Evolutionary conservation across 768 basidiomycete species (phyloP).

Genomic region (Podaxis rugospora): DNA sequence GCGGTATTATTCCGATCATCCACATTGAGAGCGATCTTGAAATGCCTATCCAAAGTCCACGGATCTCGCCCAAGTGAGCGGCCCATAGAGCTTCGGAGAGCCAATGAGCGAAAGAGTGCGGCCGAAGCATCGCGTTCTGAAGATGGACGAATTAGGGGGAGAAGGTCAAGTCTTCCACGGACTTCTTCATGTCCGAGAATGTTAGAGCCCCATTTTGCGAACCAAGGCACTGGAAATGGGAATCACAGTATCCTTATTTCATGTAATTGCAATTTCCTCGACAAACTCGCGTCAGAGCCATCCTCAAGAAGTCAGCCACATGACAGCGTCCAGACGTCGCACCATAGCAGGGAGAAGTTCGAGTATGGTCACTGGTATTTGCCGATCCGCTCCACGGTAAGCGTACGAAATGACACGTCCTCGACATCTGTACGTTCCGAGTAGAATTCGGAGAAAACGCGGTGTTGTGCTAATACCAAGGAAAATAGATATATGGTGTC

Average conservation of each 20-base stretch:
- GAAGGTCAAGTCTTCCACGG: neutral
- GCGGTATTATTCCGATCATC: neutral
- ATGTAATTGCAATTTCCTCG: neutral
- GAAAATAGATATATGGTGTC: neutral
- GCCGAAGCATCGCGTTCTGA: neutral
- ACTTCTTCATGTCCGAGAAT: slow-evolving; percentile 4
- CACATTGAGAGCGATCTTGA: neutral
- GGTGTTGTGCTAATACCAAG: neutral
- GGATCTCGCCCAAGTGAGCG: neutral
- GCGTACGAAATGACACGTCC: too few relatives aligned
- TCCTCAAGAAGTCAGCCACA: neutral
- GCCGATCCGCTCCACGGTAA: too few relatives aligned
- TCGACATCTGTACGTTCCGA: too few relatives aligned
- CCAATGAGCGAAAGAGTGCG: neutral
- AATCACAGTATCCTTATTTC: neutral
- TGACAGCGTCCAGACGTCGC: neutral
- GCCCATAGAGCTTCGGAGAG: neutral
- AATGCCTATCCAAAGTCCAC: slow-evolving; percentile 1
- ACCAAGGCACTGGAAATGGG: slow-evolving; percentile 1
- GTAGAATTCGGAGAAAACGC: too few relatives aligned
- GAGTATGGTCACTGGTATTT: too few relatives aligned
- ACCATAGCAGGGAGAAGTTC: too few relatives aligned
- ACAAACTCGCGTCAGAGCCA: neutral
- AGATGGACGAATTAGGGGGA: neutral
- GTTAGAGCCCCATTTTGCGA: slow-evolving; percentile 1